phyloP scores from a whole-genome alignment of 495 filamentous ascomycete genomes.

The Xylaria curta region DNA sequence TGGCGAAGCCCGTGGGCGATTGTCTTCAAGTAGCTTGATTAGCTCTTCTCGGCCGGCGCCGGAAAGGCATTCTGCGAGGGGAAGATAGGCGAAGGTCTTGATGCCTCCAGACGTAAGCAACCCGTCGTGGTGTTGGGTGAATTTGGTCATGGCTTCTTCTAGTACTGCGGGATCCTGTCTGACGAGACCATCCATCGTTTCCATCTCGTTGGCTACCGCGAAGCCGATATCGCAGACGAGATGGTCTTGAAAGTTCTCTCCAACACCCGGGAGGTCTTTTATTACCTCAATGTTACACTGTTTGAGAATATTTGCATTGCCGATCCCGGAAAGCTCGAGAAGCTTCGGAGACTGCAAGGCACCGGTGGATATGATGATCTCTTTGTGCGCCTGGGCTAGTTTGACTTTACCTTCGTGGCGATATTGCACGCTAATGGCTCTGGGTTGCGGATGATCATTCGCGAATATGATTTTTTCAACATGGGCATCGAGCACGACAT shows the following conservation, averaged over 20 bases:
- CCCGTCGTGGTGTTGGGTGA: slow-evolving; percentile 16
- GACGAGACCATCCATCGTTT: slow-evolving; percentile 25
- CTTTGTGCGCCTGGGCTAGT: slow-evolving; percentile 48
- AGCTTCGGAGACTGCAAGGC: slow-evolving; percentile 63
- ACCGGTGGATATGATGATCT: slow-evolving; percentile 64
- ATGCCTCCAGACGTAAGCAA: slow-evolving; percentile 25
- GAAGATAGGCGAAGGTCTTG: slow-evolving; percentile 24
- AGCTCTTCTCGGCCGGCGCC: background rate
- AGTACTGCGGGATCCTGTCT: slow-evolving; percentile 19
- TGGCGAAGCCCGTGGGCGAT: background rate
- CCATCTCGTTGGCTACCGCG: slow-evolving; percentile 24
- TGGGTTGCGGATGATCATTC: slow-evolving; percentile 18
- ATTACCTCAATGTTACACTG: slow-evolving; percentile 50
- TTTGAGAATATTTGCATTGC: slow-evolving; percentile 50
- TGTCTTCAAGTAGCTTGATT: background rate
- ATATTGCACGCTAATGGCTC: slow-evolving; percentile 45
- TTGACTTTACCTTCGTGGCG: slow-evolving; percentile 37
- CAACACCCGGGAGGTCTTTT: slow-evolving; percentile 59
- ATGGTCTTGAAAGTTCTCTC: slow-evolving; percentile 65
- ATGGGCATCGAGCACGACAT: slow-evolving; percentile 49
- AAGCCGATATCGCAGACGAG: slow-evolving; percentile 37
- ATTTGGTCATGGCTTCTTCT: slow-evolving; percentile 22
- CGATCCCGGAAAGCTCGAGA: slow-evolving; percentile 62
- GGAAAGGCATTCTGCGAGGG: background rate
- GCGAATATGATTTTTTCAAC: slow-evolving; percentile 51